Evolutionary conservation across 805 yeast species (phyloP), one percentile per base, ranked within the genome.

Genomic region (Wickerhamiella vanderwaltii): DNA sequence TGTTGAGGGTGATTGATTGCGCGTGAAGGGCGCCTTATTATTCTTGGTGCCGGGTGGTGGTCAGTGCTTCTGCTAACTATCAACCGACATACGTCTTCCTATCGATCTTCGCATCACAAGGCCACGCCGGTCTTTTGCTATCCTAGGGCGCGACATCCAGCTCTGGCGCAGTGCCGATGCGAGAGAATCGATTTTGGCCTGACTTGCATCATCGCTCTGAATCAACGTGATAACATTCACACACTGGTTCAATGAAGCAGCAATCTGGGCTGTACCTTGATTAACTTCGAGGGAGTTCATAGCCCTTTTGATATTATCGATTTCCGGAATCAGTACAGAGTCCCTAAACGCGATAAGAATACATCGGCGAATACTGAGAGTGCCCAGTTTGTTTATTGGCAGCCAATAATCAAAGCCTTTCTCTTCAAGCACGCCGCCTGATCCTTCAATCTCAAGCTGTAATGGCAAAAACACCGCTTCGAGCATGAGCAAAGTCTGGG

Each of bases 401-500:
- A 48, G 49, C 66, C 66, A 64, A 46, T 56, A 64, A 35, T 53
- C 56, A n/a, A 47, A 43, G 2, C 62, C 59, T 6, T 66, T 64
- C 30, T 64, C 65, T 35, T 41, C 40, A 20, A 62, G 44, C 16
- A 64, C 59, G 35, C 62, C 63, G 3, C 71, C 70, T 1, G 54
- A 57, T 4, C 69, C 74, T 29, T 65, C 67, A 38, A 71, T 57
- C 41, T 70, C 77, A 15, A 61, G 51, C 43, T 74, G 76, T 17
- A 80, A 51, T 0, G 87, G 87, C 25, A 76, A 48, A 36, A 79
- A 68, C 0, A 75, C 68, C 0, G 80, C 80, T 45, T 75, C 70
- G 15, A 78, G 59, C 51, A 75, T 75, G 41, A 74, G 75, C 39
- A 71, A 66, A 2, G 75, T 67, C 29, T 69, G 66, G n/a, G 64